Evolutionary conservation across 345 rosid species (phyloP).

Genomic region (Tarenaya hassleriana): DNA sequence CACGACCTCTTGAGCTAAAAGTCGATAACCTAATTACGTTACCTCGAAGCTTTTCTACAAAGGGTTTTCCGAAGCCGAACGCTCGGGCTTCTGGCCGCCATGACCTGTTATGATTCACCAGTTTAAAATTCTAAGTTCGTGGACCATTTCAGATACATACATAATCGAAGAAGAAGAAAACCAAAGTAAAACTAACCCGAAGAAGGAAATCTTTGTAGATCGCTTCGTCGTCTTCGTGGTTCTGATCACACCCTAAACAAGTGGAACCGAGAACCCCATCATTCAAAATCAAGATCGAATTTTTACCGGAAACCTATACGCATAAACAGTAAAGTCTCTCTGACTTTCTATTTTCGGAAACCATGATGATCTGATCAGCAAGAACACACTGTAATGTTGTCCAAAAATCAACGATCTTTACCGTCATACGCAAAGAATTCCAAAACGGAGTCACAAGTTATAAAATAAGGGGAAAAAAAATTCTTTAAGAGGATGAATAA

Average conservation of each 20-base stretch:
- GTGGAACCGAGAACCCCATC: no score
- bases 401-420: no score
- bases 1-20: neutral
- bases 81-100: slow-evolving; percentile 98
- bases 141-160: neutral
- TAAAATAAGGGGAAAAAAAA: neutral
- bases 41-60: slow-evolving; percentile 46
- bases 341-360: no score
- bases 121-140: slow-evolving; percentile 7
- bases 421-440: no score
- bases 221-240: slow-evolving; percentile 84
- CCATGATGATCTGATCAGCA: no score
- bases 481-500: neutral
- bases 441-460: no score
- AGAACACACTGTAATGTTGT: no score
- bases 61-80: slow-evolving; percentile 59
- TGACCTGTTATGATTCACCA: slow-evolving; percentile 45
- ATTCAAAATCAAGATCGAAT: no score
- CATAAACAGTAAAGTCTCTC: no score
- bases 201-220: slow-evolving; percentile 81
- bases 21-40: neutral
- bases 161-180: neutral
- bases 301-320: no score
- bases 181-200: slow-evolving; percentile 45
- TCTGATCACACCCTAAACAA: slow-evolving; percentile 81